A percentile compares a stretch with the other conserved stretches of the same genome.
Evolutionary conservation across 2,329 filamentous ascomycete genomes (phyloP).

Genomic region (Dothistroma septosporum): DNA sequence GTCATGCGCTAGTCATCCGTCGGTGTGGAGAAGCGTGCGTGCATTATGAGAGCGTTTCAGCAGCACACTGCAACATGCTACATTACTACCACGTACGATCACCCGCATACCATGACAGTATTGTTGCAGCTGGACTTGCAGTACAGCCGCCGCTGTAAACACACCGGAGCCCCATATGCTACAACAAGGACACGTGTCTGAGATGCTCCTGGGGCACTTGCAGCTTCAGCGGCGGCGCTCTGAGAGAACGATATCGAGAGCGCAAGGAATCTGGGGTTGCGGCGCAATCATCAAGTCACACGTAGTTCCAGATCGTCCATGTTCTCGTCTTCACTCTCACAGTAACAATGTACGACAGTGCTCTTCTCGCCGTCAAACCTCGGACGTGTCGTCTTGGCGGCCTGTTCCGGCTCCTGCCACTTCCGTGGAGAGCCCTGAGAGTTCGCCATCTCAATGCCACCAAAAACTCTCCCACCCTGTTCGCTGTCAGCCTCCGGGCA

Average conservation of each 20-base stretch:
- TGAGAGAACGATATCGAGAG: conserved; percentile 8
- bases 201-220: background rate
- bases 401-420: background rate
- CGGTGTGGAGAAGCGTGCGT: background rate
- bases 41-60: background rate
- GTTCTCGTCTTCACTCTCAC: background rate
- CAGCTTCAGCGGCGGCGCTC: background rate
- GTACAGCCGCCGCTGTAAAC: background rate
- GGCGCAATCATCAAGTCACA: background rate
- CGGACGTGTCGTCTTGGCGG: background rate
- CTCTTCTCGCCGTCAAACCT: background rate
- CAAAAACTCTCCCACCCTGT: too few relatives aligned
- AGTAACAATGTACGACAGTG: background rate
- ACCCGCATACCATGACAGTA: background rate
- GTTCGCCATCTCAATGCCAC: too few relatives aligned
- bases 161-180: background rate
- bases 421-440: background rate
- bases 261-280: background rate
- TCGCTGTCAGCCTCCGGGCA: too few relatives aligned
- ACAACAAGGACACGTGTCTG: background rate
- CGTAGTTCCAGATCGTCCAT: too few relatives aligned
- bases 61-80: background rate
- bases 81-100: background rate
- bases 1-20: background rate
- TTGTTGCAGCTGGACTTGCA: background rate